Percentiles rank a stretch among this genome's conserved stretches.
Evolutionary conservation across 2,329 filamentous ascomycete species (phyloP).

Genomic region (Fusarium sp.): DNA sequence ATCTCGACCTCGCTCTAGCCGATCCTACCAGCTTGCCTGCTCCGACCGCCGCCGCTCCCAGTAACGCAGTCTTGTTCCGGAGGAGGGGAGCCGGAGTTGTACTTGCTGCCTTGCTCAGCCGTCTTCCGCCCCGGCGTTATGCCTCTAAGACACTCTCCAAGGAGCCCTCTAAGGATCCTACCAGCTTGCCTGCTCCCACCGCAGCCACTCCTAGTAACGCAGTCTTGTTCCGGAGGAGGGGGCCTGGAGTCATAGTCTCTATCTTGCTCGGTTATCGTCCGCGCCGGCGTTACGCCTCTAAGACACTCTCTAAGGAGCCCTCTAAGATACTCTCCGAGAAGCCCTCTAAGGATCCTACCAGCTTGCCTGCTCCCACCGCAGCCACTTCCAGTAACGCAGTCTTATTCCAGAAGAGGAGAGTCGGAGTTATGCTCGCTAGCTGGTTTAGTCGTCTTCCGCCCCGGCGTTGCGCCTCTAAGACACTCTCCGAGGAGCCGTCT

Average conservation of each 20-base stretch:
- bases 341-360: constrained; percentile 3
- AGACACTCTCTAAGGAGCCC: constrained; percentile 9
- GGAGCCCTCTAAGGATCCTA: constrained; percentile 3
- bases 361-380: constrained; percentile 17
- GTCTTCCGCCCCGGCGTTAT: not conserved
- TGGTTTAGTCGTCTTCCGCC: not conserved
- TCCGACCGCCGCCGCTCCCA: constrained; percentile 10
- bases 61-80: constrained; percentile 11
- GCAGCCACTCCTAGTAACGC: constrained; percentile 8
- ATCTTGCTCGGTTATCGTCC: not conserved
- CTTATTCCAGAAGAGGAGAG: constrained; percentile 12
- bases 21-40: constrained; percentile 19
- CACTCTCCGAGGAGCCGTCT: constrained; percentile 10
- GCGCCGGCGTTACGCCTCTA: constrained; percentile 7
- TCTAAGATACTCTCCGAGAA: not conserved
- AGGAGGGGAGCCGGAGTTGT: no score
- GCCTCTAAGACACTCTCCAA: constrained; percentile 10
- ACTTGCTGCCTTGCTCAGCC: no score
- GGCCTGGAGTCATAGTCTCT: not conserved
- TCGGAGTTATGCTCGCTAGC: not conserved
- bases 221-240: constrained; percentile 12
- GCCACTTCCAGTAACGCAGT: constrained; percentile 8
- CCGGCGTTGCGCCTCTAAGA: constrained; percentile 6
- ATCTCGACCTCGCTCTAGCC: constrained; percentile 18
- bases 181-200: constrained; percentile 17